These are phyloP conservation scores for Cyclospora cayetanensis DNA, from an alignment of 169 alveolate genomes.

Conservation along the genomic window DNA sequence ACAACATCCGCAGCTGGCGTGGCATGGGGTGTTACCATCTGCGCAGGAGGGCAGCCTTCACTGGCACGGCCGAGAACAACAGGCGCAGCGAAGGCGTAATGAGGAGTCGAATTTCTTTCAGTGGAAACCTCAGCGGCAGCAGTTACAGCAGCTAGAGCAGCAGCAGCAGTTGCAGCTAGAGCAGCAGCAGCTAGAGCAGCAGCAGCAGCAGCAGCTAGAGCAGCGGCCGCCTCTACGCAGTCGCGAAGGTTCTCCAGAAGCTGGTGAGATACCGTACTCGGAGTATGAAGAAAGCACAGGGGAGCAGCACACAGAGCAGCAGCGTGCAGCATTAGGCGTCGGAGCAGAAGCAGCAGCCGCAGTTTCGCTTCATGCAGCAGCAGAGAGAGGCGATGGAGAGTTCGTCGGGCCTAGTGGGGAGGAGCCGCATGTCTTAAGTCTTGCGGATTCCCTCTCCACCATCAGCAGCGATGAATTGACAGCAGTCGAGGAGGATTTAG, in stretches of 20 bases:
- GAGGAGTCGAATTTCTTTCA: background rate
- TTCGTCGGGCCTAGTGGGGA: background rate
- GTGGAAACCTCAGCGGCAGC: background rate
- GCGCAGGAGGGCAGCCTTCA: too few relatives aligned
- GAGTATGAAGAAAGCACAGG: too few relatives aligned
- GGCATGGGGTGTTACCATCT: too few relatives aligned
- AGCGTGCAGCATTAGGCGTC: background rate
- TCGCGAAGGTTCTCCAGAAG: background rate
- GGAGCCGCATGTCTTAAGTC: background rate
- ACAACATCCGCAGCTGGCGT: too few relatives aligned
- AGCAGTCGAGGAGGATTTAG: background rate
- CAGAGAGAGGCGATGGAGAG: background rate
- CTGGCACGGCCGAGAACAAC: too few relatives aligned
- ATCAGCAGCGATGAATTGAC: conserved; percentile 5
- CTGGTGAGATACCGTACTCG: background rate
- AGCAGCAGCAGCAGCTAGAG: background rate
- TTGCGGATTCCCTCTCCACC: background rate
- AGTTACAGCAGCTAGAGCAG: background rate
- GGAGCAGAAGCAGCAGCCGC: conserved; percentile 1
- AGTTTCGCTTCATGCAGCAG: background rate
- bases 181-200: background rate
- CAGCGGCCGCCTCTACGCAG: background rate
- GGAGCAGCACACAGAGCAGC: background rate
- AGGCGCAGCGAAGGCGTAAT: too few relatives aligned
- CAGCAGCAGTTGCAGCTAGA: background rate